These are phyloP conservation scores for Phytopythium sindhum DNA, from an alignment of 352 stramenopile genomes.

Conservation along the genomic window DNA sequence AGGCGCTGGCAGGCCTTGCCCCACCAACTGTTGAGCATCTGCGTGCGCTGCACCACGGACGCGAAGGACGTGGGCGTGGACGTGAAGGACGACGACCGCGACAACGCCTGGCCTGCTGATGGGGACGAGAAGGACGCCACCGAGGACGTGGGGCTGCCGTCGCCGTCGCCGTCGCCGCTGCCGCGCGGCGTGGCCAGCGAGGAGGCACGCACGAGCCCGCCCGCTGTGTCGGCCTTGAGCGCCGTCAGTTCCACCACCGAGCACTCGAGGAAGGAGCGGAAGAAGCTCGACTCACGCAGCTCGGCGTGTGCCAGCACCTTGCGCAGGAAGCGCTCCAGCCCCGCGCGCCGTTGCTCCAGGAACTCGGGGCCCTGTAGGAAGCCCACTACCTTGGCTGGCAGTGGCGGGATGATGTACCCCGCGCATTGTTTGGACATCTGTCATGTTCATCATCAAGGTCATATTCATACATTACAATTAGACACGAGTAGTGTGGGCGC, in stretches of 20 bases:
- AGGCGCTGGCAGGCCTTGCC: slow-evolving; percentile 80
- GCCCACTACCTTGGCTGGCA: slow-evolving; percentile 75
- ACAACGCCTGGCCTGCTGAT: not conserved
- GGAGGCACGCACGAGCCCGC: not conserved
- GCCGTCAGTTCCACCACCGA: slow-evolving; percentile 70
- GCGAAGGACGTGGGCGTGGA: slow-evolving; percentile 30
- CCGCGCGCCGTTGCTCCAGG: slow-evolving; percentile 65
- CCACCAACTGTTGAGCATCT: slow-evolving; percentile 78
- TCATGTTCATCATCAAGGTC: no score
- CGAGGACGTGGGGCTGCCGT: slow-evolving; percentile 16
- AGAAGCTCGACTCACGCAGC: slow-evolving; percentile 61
- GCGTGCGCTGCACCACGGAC: slow-evolving; percentile 56
- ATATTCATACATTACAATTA: not conserved
- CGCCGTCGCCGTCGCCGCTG: slow-evolving; percentile 9
- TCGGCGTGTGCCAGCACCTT: slow-evolving; percentile 79
- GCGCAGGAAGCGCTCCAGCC: slow-evolving; percentile 76
- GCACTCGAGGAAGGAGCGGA: slow-evolving; percentile 73
- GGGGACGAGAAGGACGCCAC: slow-evolving; percentile 7
- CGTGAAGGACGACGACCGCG: slow-evolving; percentile 24
- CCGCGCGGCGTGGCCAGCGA: slow-evolving; percentile 14
- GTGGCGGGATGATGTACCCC: slow-evolving; percentile 79
- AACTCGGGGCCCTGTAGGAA: slow-evolving; percentile 78
- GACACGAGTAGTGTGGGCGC: not conserved
- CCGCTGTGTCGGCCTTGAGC: slow-evolving; percentile 50
- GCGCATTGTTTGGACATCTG: slow-evolving; percentile 64